phyloP scores from a whole-genome alignment of 495 filamentous ascomycete species.

The Astrothelium subdiscretum region DNA sequence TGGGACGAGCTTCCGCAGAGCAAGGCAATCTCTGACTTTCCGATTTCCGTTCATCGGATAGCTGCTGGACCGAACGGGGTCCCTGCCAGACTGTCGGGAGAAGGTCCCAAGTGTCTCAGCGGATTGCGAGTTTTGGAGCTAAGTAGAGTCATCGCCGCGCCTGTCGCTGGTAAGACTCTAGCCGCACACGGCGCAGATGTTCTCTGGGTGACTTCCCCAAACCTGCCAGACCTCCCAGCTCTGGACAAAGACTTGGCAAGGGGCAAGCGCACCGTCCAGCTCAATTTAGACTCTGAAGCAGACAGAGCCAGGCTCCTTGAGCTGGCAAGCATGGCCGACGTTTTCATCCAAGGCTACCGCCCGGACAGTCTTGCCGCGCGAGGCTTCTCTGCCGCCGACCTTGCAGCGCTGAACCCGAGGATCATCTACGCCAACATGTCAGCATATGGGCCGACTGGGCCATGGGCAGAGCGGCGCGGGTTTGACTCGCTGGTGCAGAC shows the following conservation, averaged over 20 bases:
- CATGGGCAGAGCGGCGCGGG: constrained; percentile 20
- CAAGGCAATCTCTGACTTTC: constrained; percentile 27
- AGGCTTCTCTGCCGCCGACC: constrained; percentile 15
- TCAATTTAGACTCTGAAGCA: constrained; percentile 16
- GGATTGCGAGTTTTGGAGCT: constrained; percentile 21
- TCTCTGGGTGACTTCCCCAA: constrained; percentile 22
- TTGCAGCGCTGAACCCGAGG: constrained; percentile 11
- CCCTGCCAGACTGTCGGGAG: neutral
- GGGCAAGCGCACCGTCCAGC: constrained; percentile 22
- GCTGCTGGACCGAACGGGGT: constrained; percentile 11
- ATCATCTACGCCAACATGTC: constrained; percentile 19
- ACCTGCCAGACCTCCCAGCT: constrained; percentile 17
- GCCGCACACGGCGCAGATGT: constrained; percentile 25
- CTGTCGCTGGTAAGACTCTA: constrained; percentile 19
- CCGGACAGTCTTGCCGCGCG: constrained; percentile 17
- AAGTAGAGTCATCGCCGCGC: constrained; percentile 22
- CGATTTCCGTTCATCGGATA: constrained; percentile 29
- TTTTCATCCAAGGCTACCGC: constrained; percentile 24
- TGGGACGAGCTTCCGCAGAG: constrained; percentile 35
- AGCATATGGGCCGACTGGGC: constrained; percentile 17
- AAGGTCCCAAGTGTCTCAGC: constrained; percentile 15
- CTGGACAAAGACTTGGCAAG: constrained; percentile 18
- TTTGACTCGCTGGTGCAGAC: constrained; percentile 25
- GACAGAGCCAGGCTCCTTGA: constrained; percentile 16
- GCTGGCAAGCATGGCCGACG: constrained; percentile 20